phyloP scores from a whole-genome alignment of 179 eudicot species.

The Spinacia oleracea region DNA sequence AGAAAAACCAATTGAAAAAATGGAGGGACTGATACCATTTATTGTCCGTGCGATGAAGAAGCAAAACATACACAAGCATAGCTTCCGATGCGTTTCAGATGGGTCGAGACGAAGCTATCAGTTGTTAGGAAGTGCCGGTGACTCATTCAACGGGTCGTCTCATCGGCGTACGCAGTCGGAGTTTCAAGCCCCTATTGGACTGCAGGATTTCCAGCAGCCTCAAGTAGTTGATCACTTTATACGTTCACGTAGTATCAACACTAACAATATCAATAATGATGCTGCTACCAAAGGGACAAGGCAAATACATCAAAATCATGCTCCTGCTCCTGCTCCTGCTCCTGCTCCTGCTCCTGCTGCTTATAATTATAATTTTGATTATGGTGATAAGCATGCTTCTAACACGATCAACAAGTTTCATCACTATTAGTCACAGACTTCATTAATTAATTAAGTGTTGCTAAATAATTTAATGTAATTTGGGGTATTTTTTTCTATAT shows the following conservation, averaged over 20 bases:
- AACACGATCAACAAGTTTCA: slow-evolving; percentile 20
- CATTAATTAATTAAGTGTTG: neutral
- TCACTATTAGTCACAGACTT: slow-evolving; percentile 2
- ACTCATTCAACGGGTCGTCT: slow-evolving; percentile 30
- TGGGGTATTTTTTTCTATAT: neutral
- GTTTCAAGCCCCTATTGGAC: slow-evolving; percentile 23
- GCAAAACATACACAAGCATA: slow-evolving; percentile 28
- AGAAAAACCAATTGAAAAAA: neutral
- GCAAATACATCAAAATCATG: slow-evolving; percentile 18
- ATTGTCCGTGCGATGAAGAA: slow-evolving; percentile 33
- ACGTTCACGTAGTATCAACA: slow-evolving; percentile 34
- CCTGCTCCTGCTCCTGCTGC: neutral
- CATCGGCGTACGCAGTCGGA: slow-evolving; percentile 36
- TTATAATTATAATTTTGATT: neutral
- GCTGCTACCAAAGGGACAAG: slow-evolving; percentile 9
- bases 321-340: slow-evolving; percentile 3
- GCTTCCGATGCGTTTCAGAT: slow-evolving; percentile 31
- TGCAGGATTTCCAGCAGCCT: slow-evolving; percentile 28
- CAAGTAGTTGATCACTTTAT: slow-evolving; percentile 32
- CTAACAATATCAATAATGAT: neutral
- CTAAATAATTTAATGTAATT: neutral
- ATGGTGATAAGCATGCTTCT: slow-evolving; percentile 10
- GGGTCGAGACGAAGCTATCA: slow-evolving; percentile 36
- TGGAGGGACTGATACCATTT: slow-evolving; percentile 41
- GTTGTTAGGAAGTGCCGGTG: slow-evolving; percentile 13